Base-by-base conservation (phyloP, 2,329 filamentous ascomycete genomes). In the Clonostachys rosea region DNA sequence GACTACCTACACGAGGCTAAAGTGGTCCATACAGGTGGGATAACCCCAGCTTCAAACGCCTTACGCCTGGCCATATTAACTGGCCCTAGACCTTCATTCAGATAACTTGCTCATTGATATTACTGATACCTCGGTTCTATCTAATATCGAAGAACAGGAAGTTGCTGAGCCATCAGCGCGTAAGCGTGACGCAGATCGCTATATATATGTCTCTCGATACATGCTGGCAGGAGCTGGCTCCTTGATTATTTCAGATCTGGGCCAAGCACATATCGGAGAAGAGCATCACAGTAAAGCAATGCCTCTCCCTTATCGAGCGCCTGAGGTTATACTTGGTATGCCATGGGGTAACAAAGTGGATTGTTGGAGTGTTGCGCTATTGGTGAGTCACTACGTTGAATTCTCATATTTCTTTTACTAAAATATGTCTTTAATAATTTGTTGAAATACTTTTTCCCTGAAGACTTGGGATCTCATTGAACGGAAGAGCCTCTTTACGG, bases 251-350 rank as follows among this genome's bases (percentile, higher is more conserved):
- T 59, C 55, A 40, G 66, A 71, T 49, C 51, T 70, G 2, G 62
- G 67, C 12, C 60, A 66, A 48, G 66, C 67, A n/a, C 57, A 60
- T n/a, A 57, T 62, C 24, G 61, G 61, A 3, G 40, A 42, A 1
- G 40, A 54, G 44, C 56, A 58, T 11, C 41, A 35, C 6, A 49
- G 57, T 2, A 53, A 49, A 5, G 60, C 57, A 6, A 64, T 64
- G 59, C 61, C 61, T 6, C 6, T 55, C 8, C 57, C 50, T 3
- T 64, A 63, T 44, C 58, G 62, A n/a, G 59, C 65, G 18, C 66
- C 65, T 0, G 67, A 69, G 48, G 59, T 70, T 7, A 61, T 68
- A 51, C 56, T 68, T 14, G 54, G 57, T 20, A 66, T 67, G 57
- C 47, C 52, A 1, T 69, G 65, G 64, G 57, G 59, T 10, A 51